Evolutionary conservation across 2,329 filamentous ascomycete genomes (phyloP).

Genomic region (Colletotrichum cuscutae): DNA sequence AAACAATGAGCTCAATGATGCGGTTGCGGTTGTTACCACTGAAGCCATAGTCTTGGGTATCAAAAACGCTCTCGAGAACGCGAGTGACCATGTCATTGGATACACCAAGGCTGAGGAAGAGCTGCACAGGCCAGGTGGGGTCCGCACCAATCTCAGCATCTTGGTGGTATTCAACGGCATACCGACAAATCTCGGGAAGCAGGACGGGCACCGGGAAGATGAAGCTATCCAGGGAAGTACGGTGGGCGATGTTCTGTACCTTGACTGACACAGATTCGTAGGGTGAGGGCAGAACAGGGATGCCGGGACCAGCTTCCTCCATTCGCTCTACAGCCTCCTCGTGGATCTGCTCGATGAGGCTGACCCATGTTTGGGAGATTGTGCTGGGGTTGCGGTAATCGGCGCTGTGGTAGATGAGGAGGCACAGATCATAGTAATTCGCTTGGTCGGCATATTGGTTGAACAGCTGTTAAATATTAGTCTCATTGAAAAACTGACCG

Average conservation of each 20-base stretch:
- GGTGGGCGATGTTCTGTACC: constrained; percentile 72
- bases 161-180: constrained; percentile 68
- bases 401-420: constrained; percentile 91
- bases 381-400: constrained; percentile 90
- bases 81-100: constrained; percentile 66
- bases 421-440: constrained; percentile 91
- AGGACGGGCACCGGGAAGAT: constrained; percentile 73
- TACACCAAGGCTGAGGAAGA: constrained; percentile 66
- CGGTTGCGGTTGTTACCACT: constrained; percentile 59
- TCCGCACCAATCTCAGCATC: constrained; percentile 68
- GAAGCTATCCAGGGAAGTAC: constrained; percentile 72
- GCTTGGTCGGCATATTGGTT: constrained; percentile 92
- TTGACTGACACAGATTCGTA: constrained; percentile 77
- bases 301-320: constrained; percentile 52
- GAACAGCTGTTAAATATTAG: constrained; percentile 73
- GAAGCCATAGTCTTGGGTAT: constrained; percentile 69
- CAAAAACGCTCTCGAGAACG: constrained; percentile 66
- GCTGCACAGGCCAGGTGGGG: constrained; percentile 65
- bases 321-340: constrained; percentile 59
- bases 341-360: constrained; percentile 80
- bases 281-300: constrained; percentile 60
- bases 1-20: constrained; percentile 65
- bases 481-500: neutral
- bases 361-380: constrained; percentile 86
- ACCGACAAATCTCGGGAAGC: constrained; percentile 71